These are phyloP conservation scores for Pseudocercospora cruenta DNA, from an alignment of 2,329 filamentous ascomycete genomes.

Conservation along the genomic window DNA sequence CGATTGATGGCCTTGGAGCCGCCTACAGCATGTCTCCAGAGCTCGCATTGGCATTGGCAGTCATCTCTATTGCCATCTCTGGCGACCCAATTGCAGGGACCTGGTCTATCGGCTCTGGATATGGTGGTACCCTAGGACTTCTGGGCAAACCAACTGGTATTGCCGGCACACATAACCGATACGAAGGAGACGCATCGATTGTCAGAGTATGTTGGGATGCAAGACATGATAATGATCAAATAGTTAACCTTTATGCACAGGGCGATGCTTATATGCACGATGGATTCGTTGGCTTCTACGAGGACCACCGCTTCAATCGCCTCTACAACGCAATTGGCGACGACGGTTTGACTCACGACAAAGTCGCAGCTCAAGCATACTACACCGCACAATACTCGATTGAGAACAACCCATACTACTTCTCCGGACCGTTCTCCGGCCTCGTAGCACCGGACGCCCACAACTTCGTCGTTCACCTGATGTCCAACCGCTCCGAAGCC, in stretches of 20 bases:
- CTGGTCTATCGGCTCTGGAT: constrained; percentile 29
- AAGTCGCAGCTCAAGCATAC: constrained; percentile 12
- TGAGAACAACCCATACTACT: constrained; percentile 40
- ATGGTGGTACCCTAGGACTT: constrained; percentile 4
- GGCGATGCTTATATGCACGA: constrained; percentile 34
- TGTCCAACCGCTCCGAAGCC: constrained; percentile 30
- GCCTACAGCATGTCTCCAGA: constrained; percentile 37
- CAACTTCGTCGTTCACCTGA: constrained; percentile 26
- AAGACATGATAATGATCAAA: neutral
- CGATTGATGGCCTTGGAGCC: constrained; percentile 17
- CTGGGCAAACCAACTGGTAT: constrained; percentile 10
- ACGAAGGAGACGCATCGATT: constrained; percentile 39
- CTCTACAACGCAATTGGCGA: constrained; percentile 11
- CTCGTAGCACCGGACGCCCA: constrained; percentile 15
- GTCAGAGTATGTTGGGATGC: constrained; percentile 24
- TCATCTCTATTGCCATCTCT: constrained; percentile 24
- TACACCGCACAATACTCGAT: constrained; percentile 24
- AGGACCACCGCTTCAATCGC: constrained; percentile 21
- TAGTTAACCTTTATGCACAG: neutral
- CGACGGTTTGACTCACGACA: constrained; percentile 23
- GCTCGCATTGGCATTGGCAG: constrained; percentile 17
- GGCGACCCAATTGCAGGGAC: constrained; percentile 25
- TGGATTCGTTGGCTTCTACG: constrained; percentile 14
- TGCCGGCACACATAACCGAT: constrained; percentile 32
- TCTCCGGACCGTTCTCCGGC: constrained; percentile 30